Percentiles rank a stretch among this genome's conserved stretches.
Evolutionary conservation across 352 stramenopile species (phyloP).

Genomic region (Globisporangium acanthophoron): DNA sequence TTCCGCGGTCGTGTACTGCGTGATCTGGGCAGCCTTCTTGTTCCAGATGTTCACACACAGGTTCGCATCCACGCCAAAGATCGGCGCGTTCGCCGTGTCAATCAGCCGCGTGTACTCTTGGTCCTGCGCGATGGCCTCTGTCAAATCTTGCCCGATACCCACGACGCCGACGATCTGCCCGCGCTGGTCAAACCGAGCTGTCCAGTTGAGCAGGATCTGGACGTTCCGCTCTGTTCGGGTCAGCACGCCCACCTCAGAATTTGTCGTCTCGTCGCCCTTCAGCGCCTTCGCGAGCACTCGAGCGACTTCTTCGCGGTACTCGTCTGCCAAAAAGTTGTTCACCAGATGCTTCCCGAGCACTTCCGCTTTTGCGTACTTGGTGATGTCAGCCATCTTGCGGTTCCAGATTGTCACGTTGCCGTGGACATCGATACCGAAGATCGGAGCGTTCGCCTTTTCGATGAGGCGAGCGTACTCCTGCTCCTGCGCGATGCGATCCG

Average conservation of each 20-base stretch:
- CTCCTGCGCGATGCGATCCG: conserved; percentile 31
- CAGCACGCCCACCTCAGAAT: conserved; percentile 82
- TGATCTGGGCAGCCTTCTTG: conserved; percentile 88
- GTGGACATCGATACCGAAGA: conserved; percentile 57
- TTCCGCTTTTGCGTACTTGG: conserved; percentile 64
- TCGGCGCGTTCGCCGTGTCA: conserved; percentile 87
- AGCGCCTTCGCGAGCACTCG: conserved; percentile 54
- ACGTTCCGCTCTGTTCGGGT: conserved; percentile 59
- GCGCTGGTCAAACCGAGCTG: conserved; percentile 56
- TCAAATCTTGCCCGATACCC: conserved; percentile 84
- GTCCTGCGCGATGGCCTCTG: conserved; percentile 80
- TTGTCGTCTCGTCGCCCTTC: conserved; percentile 59
- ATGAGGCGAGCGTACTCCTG: conserved; percentile 51
- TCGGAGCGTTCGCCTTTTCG: conserved; percentile 63
- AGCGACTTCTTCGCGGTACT: conserved; percentile 43
- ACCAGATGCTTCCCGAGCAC: conserved; percentile 41
- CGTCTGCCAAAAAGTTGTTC: conserved; percentile 46
- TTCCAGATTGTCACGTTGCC: conserved; percentile 89
- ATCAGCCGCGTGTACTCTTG: conserved; percentile 88
- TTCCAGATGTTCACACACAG: conserved; percentile 92
- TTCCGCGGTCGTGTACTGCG: conserved; percentile 72
- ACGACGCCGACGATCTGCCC: conserved; percentile 81
- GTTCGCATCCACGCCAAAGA: conserved; percentile 88
- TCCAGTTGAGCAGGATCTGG: conserved; percentile 70
- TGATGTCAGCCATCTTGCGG: conserved; percentile 85